Base-by-base conservation (phyloP, 192 early-diverging fungal genomes). In the Mortierella hygrophila region DNA sequence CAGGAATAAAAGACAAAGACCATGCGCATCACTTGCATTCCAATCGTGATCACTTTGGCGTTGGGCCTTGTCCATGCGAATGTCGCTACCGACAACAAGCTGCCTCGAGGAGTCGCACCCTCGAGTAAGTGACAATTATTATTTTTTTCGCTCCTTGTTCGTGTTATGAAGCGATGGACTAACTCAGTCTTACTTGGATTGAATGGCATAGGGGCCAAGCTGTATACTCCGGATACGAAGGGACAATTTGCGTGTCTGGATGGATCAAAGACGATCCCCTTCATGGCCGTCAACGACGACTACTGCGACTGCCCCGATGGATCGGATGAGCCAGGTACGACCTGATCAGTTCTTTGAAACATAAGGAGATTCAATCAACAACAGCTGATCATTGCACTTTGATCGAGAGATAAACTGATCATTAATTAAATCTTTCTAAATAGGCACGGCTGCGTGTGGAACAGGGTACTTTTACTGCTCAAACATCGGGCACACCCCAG, bases 271-370 rank as follows among this genome's bases (percentile, higher is more conserved):
- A 83, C 70, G 32, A 95, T 99, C 40, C 90, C 93, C 2, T 94
- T 91, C 71, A 82, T 82, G 6, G 91, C 93, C 1, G 94, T 99
- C 68, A 99, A 99, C 79, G 97, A 99, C 88, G 97, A 99, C 90
- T 99, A 97, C 83, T 99, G 98, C 91, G 97, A 99, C 89, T 99
- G 98, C 78, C 63, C 90, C 46, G 98, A 99, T 88, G 97, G 97
- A 7, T 95, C 94, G 13, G 98, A 99, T 88, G 98, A 99, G 81
- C 97, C 98, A 65, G 98, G 96, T 94, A 87, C 38, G 35, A 9
- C 4, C 16, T 32, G 11, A 26, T 0, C 10, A 49, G 8, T 8
- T 47, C 32, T 2, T 11, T n/a, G 23, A 16, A 75, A 74, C 41
- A n/a, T 1, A 40, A 32, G 16, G 6, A 38, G 16, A 44, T 23